Percentiles rank a stretch among this genome's conserved stretches.
Conservation (phyloP, 1,284 basidiomycete genomes). For the Moniliophthora roreri region DNA sequence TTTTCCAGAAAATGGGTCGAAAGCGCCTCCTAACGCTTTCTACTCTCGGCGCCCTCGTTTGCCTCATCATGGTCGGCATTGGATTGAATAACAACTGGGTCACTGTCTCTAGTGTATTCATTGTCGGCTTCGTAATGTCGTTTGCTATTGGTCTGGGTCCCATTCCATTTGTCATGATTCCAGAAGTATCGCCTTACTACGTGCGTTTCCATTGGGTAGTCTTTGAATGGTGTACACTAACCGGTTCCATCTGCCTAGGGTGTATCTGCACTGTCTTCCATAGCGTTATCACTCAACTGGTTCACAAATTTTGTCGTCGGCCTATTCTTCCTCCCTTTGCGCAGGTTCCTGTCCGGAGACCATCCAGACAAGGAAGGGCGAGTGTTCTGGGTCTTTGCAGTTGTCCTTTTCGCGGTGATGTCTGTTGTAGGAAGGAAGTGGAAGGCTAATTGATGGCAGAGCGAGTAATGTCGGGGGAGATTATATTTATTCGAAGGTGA, state of each 20-base stretch:
- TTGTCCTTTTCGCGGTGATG: constrained; percentile 33
- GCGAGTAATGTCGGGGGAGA: too few species aligned
- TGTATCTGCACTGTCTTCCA: constrained; percentile 81
- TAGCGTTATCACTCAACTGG: constrained; percentile 88
- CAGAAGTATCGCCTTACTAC: constrained; percentile 84
- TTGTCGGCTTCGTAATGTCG: constrained; percentile 85
- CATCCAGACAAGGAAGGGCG: constrained; percentile 71
- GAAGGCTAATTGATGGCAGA: constrained; percentile 2
- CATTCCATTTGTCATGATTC: constrained; percentile 88
- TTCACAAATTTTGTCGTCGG: constrained; percentile 82
- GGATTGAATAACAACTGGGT: constrained; percentile 67
- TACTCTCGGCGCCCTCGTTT: constrained; percentile 61
- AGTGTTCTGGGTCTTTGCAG: constrained; percentile 81
- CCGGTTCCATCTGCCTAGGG: constrained; percentile 57
- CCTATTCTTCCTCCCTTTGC: constrained; percentile 79
- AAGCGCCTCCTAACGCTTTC: constrained; percentile 59
- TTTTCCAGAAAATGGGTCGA: constrained; percentile 62
- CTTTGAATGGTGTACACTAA: too few species aligned
- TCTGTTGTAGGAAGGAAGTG: constrained; percentile 14
- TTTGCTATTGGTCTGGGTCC: constrained; percentile 93
- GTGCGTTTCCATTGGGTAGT: constrained; percentile 38
- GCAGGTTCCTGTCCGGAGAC: constrained; percentile 68
- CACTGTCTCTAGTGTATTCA: constrained; percentile 70
- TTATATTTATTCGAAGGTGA: too few species aligned
- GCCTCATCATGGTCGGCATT: constrained; percentile 68